These are phyloP conservation scores for Suhomyces wounanorum DNA, from an alignment of 1,139 yeast species.

Conservation along the genomic window DNA sequence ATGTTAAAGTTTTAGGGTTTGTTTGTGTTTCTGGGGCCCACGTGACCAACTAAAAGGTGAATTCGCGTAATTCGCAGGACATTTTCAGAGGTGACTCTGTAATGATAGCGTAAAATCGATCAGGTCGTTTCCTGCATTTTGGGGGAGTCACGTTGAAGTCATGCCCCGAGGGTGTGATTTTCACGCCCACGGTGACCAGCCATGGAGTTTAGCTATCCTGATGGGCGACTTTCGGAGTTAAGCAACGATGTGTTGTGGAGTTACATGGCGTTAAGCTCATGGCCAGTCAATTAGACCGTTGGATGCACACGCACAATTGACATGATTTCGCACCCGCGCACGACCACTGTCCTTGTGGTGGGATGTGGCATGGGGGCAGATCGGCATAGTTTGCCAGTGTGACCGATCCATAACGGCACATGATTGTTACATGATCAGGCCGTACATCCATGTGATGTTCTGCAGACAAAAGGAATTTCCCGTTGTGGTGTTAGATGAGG, in stretches of 20 bases:
- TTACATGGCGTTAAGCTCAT: neutral
- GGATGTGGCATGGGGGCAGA: neutral
- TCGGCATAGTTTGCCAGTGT: neutral
- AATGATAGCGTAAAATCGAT: too few species aligned
- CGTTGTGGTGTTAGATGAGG: too few species aligned
- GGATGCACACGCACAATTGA: neutral
- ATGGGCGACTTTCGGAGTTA: too few species aligned
- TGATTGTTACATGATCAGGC: neutral
- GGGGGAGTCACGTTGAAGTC: too few species aligned
- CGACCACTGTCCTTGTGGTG: neutral
- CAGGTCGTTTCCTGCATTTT: too few species aligned
- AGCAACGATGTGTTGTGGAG: too few species aligned
- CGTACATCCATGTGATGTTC: neutral
- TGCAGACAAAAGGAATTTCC: neutral
- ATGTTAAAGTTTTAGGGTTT: neutral
- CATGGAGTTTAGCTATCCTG: too few species aligned
- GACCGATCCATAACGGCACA: neutral
- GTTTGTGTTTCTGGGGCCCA: neutral
- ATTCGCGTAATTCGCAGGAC: neutral
- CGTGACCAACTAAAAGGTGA: neutral
- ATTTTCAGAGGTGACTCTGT: neutral
- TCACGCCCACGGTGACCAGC: too few species aligned
- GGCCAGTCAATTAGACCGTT: neutral
- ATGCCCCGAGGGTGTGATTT: too few species aligned
- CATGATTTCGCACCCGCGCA: neutral